These are phyloP conservation scores for Lyophyllum atratum DNA, from an alignment of 768 basidiomycete genomes.

Conservation along the genomic window DNA sequence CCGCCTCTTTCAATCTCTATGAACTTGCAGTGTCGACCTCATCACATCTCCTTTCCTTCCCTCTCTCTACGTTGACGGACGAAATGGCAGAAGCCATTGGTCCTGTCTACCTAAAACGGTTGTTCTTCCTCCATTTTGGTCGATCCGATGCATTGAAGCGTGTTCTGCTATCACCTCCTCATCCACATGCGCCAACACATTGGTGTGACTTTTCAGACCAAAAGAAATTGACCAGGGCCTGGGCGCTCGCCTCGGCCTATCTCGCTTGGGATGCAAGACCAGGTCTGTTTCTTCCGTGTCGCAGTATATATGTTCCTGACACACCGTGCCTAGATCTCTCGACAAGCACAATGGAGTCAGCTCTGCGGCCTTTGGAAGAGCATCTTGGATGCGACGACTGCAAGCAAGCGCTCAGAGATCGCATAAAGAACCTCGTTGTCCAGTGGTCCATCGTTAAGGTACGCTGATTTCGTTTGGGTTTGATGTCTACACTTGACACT, in stretches of 20 bases:
- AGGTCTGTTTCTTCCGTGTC: conserved; percentile 42
- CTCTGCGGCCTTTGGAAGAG: conserved; percentile 67
- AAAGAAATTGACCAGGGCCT: conserved; percentile 77
- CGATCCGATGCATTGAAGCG: conserved; percentile 82
- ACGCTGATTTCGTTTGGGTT: conserved; percentile 15
- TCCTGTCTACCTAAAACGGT: conserved; percentile 73
- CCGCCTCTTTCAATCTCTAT: conserved; percentile 64
- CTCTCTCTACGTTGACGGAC: conserved; percentile 69
- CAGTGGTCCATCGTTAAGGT: conserved; percentile 86
- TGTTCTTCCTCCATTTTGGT: conserved; percentile 85
- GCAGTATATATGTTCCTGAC: conserved; percentile 13
- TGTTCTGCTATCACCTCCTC: conserved; percentile 72
- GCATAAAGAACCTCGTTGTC: conserved; percentile 65
- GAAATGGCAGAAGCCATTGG: conserved; percentile 71
- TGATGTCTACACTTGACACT: not conserved
- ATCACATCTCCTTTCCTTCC: conserved; percentile 71
- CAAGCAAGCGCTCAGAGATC: conserved; percentile 58
- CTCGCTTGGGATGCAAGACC: conserved; percentile 84
- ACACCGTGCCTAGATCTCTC: conserved; percentile 57
- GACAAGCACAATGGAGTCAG: conserved; percentile 69
- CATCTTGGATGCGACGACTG: conserved; percentile 74
- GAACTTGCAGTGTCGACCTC: conserved; percentile 78
- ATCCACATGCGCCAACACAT: conserved; percentile 70
- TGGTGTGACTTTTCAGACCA: conserved; percentile 74
- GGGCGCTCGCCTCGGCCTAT: conserved; percentile 82